These are phyloP conservation scores for Pyrus bretschneideri DNA, from an alignment of 306 rosid species.

Conservation along the genomic window DNA sequence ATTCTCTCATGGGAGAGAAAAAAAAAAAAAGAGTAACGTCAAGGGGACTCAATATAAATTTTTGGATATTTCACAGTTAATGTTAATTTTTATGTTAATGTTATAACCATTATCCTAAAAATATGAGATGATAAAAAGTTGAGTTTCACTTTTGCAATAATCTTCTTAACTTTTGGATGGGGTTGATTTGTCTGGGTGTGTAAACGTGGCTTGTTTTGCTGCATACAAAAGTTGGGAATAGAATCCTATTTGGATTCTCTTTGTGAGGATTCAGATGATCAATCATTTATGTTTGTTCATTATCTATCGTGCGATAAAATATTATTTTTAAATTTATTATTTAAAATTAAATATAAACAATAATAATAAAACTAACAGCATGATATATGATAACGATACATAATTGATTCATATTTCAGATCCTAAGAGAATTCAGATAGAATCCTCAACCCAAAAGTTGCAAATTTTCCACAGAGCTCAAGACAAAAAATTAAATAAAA, in stretches of 20 bases:
- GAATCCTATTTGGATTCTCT: no score
- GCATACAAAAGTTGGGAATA: neutral
- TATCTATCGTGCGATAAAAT: accelerated
- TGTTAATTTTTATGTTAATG: no score
- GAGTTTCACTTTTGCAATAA: no score
- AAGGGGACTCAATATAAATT: accelerated
- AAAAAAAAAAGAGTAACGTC: neutral
- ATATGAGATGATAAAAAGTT: accelerated
- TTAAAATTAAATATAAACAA: no score
- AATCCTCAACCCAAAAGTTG: neutral
- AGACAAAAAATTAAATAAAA: neutral
- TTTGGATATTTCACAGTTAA: no score
- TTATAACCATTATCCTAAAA: no score
- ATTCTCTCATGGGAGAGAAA: slow-evolving; percentile 18
- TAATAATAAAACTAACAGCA: accelerated
- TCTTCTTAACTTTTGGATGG: neutral
- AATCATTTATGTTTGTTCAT: accelerated
- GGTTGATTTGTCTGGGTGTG: slow-evolving; percentile 39
- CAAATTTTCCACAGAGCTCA: neutral
- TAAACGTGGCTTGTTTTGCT: slow-evolving; percentile 34
- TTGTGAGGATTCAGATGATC: no score
- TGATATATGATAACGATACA: accelerated
- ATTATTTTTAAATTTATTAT: no score
- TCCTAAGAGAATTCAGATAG: no score
- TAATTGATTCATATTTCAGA: accelerated